Evolutionary conservation across 1,139 yeast genomes (phyloP).

Genomic region (Petasospora fabianii): DNA sequence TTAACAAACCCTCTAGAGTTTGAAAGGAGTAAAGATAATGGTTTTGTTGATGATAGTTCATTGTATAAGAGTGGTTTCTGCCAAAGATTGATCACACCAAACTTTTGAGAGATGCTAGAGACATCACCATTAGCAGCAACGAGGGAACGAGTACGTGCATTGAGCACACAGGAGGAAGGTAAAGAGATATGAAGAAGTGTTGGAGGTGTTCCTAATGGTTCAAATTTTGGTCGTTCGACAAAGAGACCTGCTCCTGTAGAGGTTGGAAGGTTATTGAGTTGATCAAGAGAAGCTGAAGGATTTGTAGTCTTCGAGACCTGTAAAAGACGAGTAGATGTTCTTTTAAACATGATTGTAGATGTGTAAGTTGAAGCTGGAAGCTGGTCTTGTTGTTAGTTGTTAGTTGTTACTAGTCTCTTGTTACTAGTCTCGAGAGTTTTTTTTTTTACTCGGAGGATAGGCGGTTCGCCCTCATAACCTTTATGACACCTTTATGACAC

Average conservation of each 20-base stretch:
- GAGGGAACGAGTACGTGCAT: constrained; percentile 41
- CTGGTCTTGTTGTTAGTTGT: too few relatives aligned
- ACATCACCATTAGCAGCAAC: constrained; percentile 44
- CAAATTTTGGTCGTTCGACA: constrained; percentile 37
- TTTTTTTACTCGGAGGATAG: too few relatives aligned
- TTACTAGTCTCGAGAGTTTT: background rate
- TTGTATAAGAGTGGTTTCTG: constrained; percentile 19
- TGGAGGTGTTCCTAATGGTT: constrained; percentile 42
- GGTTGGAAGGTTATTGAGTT: constrained; percentile 13
- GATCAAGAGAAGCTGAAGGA: constrained; percentile 1
- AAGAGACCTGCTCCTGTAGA: constrained; percentile 38
- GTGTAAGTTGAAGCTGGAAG: too few relatives aligned
- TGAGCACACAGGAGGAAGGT: constrained; percentile 47
- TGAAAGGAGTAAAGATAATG: constrained; percentile 22
- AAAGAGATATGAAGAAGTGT: constrained; percentile 42
- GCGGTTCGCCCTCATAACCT: too few relatives aligned
- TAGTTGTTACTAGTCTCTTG: too few relatives aligned
- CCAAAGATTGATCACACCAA: constrained; percentile 17
- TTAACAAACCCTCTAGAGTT: constrained; percentile 16
- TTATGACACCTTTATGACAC: too few relatives aligned
- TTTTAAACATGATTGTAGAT: constrained; percentile 3
- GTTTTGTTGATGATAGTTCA: constrained; percentile 25
- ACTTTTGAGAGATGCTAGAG: constrained; percentile 16
- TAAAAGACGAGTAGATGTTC: constrained; percentile 1
- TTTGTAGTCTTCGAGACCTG: constrained; percentile 1